These are phyloP conservation scores for Sisymbrium altissimum DNA, from an alignment of 345 rosid genomes.

Conservation along the genomic window DNA sequence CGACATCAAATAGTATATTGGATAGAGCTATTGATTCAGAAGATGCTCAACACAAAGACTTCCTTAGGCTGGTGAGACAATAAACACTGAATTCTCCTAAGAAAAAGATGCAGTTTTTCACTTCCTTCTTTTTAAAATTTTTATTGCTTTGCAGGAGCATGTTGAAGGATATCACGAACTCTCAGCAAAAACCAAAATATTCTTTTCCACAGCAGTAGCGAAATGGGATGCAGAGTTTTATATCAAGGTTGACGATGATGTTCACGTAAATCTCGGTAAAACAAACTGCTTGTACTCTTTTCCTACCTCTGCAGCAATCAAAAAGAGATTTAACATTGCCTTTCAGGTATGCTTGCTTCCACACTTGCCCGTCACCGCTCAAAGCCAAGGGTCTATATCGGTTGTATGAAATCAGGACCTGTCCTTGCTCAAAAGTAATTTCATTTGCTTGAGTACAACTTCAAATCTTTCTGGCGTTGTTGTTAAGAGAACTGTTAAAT, in stretches of 20 bases:
- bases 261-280: conserved; percentile 93
- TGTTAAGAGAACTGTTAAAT: not conserved
- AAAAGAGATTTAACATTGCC: not conserved
- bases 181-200: conserved; percentile 92
- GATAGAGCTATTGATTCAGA: conserved; percentile 98
- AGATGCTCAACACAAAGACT: conserved; percentile 92
- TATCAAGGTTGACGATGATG: conserved; percentile 98
- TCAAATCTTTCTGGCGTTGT: not conserved
- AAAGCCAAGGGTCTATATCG: conserved; percentile 88
- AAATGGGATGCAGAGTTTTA: conserved; percentile 95
- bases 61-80: conserved; percentile 79
- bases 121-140: not conserved
- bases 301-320: not conserved
- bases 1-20: conserved; percentile 88
- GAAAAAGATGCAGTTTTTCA: not conserved
- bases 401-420: conserved; percentile 99
- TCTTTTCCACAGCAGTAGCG: conserved; percentile 88
- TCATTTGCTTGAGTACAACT: not conserved
- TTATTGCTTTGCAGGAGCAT: conserved; percentile 58
- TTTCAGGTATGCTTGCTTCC: conserved; percentile 74
- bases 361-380: conserved; percentile 86
- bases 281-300: not conserved
- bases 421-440: conserved; percentile 89
- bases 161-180: conserved; percentile 98
- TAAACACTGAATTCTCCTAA: not conserved